phyloP scores from a whole-genome alignment of 371 early-diverging fungal genomes.

The Lichtheimia ramosa region DNA sequence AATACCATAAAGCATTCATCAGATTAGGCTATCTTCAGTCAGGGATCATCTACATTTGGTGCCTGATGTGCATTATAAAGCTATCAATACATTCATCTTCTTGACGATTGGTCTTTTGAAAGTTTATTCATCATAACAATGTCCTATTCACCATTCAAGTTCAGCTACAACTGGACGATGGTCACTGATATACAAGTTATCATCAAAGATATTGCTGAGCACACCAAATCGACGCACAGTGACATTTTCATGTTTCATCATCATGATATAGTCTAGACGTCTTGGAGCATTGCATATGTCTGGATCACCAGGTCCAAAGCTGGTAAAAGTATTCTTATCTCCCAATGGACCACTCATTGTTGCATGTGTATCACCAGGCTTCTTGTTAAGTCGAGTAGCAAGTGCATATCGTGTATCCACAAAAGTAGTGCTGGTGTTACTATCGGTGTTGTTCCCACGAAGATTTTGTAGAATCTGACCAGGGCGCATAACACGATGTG shows the following conservation, averaged over 20 bases:
- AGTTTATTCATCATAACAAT: too few relatives aligned
- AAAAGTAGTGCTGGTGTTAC: conserved; percentile 9
- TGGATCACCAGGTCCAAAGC: conserved; percentile 36
- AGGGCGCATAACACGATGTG: conserved; percentile 41
- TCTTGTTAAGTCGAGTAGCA: conserved; percentile 22
- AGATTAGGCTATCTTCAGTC: too few relatives aligned
- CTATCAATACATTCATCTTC: too few relatives aligned
- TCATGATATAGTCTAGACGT: conserved; percentile 48
- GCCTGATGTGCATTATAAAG: too few relatives aligned
- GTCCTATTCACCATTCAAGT: conserved; percentile 25
- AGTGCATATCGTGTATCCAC: conserved; percentile 36
- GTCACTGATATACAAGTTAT: conserved; percentile 44
- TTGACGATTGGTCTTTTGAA: too few relatives aligned
- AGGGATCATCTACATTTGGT: too few relatives aligned
- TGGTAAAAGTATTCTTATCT: conserved; percentile 41
- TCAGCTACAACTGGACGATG: conserved; percentile 53
- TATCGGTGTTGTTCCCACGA: conserved; percentile 12
- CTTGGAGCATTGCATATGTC: conserved; percentile 31
- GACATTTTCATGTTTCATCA: conserved; percentile 17
- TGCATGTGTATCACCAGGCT: conserved; percentile 8
- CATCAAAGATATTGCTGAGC: conserved; percentile 41
- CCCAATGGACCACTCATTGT: conserved; percentile 45
- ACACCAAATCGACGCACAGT: conserved; percentile 33
- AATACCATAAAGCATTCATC: too few relatives aligned
- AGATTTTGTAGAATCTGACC: conserved; percentile 25